Percentiles rank a stretch among this genome's conserved stretches.
These are phyloP conservation scores for Suillus hirtellus DNA, from an alignment of 768 basidiomycete species.

Conservation along the genomic window DNA sequence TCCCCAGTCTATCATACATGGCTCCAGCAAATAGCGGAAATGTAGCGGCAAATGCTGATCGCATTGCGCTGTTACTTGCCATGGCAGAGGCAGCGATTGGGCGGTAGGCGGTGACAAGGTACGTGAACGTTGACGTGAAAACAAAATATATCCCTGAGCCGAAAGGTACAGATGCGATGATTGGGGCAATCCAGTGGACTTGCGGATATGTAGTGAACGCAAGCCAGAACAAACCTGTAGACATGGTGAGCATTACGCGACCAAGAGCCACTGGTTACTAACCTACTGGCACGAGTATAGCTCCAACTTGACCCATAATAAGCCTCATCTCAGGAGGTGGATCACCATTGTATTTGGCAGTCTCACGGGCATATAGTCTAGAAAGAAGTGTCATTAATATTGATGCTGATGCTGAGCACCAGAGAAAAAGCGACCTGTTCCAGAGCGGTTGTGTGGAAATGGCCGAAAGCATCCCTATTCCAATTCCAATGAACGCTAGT, in stretches of 20 bases:
- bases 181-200: constrained; percentile 50
- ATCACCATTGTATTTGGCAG: constrained; percentile 40
- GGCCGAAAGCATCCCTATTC: constrained; percentile 44
- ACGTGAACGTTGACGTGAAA: constrained; percentile 69
- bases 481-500: constrained; percentile 52
- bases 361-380: constrained; percentile 41
- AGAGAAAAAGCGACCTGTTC: constrained; percentile 32
- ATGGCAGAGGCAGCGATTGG: constrained; percentile 60
- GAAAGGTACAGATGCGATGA: constrained; percentile 46
- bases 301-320: constrained; percentile 69
- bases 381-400: neutral
- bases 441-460: constrained; percentile 44
- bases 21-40: constrained; percentile 55
- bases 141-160: constrained; percentile 61
- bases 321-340: constrained; percentile 69
- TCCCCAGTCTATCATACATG: constrained; percentile 56
- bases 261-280: constrained; percentile 16
- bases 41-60: constrained; percentile 47
- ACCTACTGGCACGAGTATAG: constrained; percentile 62
- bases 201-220: constrained; percentile 52
- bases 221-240: constrained; percentile 49
- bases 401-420: neutral
- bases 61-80: constrained; percentile 60
- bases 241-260: neutral
- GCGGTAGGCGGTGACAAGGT: constrained; percentile 51